These are phyloP conservation scores for Metschnikowia kofuensis DNA, from an alignment of 805 yeast genomes.

Conservation along the genomic window DNA sequence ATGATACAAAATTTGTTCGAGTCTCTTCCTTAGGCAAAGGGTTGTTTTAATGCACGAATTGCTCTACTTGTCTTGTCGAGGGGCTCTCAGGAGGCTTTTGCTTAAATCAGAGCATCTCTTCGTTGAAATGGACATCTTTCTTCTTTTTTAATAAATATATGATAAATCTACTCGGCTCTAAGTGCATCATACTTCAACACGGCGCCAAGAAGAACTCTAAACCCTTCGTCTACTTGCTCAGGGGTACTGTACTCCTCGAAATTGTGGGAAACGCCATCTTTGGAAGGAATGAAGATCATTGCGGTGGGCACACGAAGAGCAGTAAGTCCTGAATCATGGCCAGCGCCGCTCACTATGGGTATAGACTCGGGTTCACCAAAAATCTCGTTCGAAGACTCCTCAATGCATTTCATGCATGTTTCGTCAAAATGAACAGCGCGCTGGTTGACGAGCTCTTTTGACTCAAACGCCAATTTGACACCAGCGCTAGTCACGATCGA, in stretches of 20 bases:
- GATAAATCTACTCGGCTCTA: not conserved
- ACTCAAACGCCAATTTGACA: conserved; percentile 33
- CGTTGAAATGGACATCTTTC: too few species aligned
- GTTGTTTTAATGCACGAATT: too few species aligned
- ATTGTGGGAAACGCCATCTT: conserved; percentile 65
- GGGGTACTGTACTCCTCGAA: conserved; percentile 66
- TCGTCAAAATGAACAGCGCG: conserved; percentile 57
- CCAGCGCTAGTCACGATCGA: conserved; percentile 32
- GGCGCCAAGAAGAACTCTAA: conserved; percentile 51
- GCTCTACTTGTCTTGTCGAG: too few species aligned
- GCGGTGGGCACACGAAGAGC: conserved; percentile 59
- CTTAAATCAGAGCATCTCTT: too few species aligned
- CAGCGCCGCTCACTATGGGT: conserved; percentile 65
- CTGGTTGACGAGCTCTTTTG: conserved; percentile 46
- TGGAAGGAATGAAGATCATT: conserved; percentile 71
- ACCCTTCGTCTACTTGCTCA: conserved; percentile 60
- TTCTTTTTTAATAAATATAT: too few species aligned
- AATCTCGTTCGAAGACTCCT: conserved; percentile 48
- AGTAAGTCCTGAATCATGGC: conserved; percentile 69
- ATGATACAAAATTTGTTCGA: too few species aligned
- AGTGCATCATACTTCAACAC: conserved; percentile 31
- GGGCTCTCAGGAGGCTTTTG: too few species aligned
- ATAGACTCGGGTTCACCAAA: conserved; percentile 44
- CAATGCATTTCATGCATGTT: conserved; percentile 50
- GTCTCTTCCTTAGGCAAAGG: too few species aligned